These are phyloP conservation scores for Hyaloperonospora brassicae DNA, from an alignment of 352 stramenopile species.

Conservation along the genomic window DNA sequence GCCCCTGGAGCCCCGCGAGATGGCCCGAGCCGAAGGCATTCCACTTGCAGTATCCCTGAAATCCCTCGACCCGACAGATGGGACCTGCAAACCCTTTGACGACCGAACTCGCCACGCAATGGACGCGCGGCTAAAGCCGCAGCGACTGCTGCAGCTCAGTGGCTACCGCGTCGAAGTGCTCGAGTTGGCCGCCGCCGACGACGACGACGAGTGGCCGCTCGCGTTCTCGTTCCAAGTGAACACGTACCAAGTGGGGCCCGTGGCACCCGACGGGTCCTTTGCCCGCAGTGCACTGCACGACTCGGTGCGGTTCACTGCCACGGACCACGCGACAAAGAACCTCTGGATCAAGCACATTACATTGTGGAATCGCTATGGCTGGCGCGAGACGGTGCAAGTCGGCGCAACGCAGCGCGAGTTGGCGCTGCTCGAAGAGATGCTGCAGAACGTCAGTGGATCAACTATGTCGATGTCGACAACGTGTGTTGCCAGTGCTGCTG, in stretches of 20 bases:
- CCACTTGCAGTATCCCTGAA: constrained; percentile 16
- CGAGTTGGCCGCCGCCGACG: constrained; percentile 35
- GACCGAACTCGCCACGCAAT: constrained; percentile 6
- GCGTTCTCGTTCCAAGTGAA: constrained; percentile 60
- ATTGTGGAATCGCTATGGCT: constrained; percentile 63
- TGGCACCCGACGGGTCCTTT: constrained; percentile 22
- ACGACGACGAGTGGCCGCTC: constrained; percentile 33
- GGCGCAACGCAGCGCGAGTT: constrained; percentile 31
- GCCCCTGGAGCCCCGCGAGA: constrained; percentile 37
- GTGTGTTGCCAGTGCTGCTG: neutral
- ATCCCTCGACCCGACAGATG: constrained; percentile 12
- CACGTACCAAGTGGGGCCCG: constrained; percentile 38
- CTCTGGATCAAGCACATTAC: constrained; percentile 61
- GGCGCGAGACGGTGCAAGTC: constrained; percentile 46
- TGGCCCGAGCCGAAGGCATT: constrained; percentile 26
- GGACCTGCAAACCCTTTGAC: constrained; percentile 11
- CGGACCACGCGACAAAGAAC: constrained; percentile 35
- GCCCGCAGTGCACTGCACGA: constrained; percentile 30
- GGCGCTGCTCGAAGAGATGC: constrained; percentile 29
- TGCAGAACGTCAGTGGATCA: constrained; percentile 11
- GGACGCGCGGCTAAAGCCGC: constrained; percentile 10
- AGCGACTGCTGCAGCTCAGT: constrained; percentile 53
- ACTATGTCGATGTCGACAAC: neutral
- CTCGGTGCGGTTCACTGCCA: constrained; percentile 46
- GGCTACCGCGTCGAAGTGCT: constrained; percentile 52